phyloP scores from a whole-genome alignment of 768 basidiomycete genomes.

The Lactarius evosmus region DNA sequence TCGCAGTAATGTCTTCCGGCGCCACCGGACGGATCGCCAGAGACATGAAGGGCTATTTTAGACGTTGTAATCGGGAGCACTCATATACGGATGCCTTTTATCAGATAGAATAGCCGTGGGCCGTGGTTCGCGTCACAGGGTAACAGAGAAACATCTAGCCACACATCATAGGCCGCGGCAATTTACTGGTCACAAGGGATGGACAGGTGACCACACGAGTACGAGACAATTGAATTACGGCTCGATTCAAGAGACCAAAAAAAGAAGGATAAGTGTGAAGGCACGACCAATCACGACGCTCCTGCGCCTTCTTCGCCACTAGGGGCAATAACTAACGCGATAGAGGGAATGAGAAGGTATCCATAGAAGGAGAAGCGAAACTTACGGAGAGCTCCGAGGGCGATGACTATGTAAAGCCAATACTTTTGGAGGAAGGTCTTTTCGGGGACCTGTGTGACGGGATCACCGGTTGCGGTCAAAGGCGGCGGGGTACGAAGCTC shows the following conservation, averaged over 20 bases:
- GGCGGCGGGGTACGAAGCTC: slow-evolving; percentile 65
- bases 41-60: slow-evolving; percentile 13
- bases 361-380: slow-evolving; percentile 23
- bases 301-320: slow-evolving; percentile 17
- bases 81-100: not conserved
- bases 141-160: not conserved
- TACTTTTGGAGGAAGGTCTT: slow-evolving; percentile 86
- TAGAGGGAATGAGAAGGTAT: not conserved
- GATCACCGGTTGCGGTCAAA: slow-evolving; percentile 62
- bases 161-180: slow-evolving; percentile 8
- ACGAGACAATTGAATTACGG: slow-evolving; percentile 5
- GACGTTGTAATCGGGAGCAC: not conserved
- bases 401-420: slow-evolving; percentile 76
- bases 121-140: slow-evolving; percentile 10
- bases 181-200: slow-evolving; percentile 12
- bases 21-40: slow-evolving; percentile 53
- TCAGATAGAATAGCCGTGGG: not conserved
- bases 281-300: slow-evolving; percentile 1
- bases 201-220: not conserved
- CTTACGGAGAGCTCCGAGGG: slow-evolving; percentile 58
- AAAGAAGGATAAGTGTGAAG: not conserved
- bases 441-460: slow-evolving; percentile 57
- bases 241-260: not conserved
- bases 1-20: slow-evolving; percentile 49
- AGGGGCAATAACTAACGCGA: slow-evolving; percentile 15